Evolutionary conservation across 148 eudicot genomes (phyloP), one percentile per base, ranked within the genome.

Genomic region (Diospyros kaki): DNA sequence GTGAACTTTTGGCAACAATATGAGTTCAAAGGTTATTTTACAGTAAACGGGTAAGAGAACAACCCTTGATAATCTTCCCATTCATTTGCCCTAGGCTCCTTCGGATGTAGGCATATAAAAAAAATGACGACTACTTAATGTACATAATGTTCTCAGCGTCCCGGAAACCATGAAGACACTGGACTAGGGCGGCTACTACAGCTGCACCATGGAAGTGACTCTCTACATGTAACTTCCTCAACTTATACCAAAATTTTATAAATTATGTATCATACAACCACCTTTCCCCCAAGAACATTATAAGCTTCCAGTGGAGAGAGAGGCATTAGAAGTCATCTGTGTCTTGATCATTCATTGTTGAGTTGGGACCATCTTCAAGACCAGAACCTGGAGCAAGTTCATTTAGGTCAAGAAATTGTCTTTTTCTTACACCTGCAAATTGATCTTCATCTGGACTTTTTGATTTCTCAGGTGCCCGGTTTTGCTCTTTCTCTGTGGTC

Each of bases 351-450:
- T 90, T 88, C 79, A 77, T 80, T 59, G 80, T 75, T 18, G 90
- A 84, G 77, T 70, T 76, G 51, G 87, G 90, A 59, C 93, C 91
- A 74, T 94, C 98, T 9, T 93, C 98, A 75, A 91, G 89, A 77
- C 91, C 92, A 58, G 90, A 72, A 75, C 93, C 94, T 0, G 98
- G 98, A 76, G 98, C 98, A 59, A 90, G 83, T 76, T 91, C 97
- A 80, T 91, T 94, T 14, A 91, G 88, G 78, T 94, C 97, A 79
- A 91, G 98, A 88, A 91, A 90, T 45, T 86, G 87, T 59, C 89
- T 81, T 73, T 77, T 79, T 52, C 74, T 80, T 39, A 68, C 84
- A 67, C 83, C 83, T 18, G 81, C 85, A 9, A 42, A 74, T 40
- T 84, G 86, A 75, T 88, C 87, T 67, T 78, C 86, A 40, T 69